These are phyloP conservation scores for Syzygium aqueum DNA, from an alignment of 345 rosid species.

Conservation along the genomic window DNA sequence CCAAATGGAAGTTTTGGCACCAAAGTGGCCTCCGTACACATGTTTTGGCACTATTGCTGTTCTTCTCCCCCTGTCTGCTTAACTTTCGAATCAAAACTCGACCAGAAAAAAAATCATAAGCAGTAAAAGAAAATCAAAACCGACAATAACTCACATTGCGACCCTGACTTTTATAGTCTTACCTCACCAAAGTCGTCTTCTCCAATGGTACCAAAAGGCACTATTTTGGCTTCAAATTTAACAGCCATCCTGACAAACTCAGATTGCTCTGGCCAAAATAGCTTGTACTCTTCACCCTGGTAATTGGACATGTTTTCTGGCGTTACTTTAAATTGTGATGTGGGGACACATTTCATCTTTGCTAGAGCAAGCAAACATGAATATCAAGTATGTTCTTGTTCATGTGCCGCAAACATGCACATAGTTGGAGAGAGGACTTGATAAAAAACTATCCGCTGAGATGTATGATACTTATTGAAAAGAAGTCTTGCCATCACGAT, in stretches of 20 bases:
- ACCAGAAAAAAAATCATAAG: background rate
- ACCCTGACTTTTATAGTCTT: conserved; percentile 2
- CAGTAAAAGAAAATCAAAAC: background rate
- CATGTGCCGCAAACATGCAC: background rate
- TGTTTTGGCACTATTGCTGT: no score
- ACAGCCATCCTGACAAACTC: conserved; percentile 88
- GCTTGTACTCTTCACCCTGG: conserved; percentile 75
- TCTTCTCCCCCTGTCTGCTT: background rate
- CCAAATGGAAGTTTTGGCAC: no score
- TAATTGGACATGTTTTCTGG: background rate
- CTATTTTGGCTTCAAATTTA: conserved; percentile 71
- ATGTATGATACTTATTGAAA: background rate
- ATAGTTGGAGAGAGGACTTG: background rate
- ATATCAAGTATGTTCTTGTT: background rate
- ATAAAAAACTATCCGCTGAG: background rate
- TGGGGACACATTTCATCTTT: background rate
- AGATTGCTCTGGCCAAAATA: conserved; percentile 68
- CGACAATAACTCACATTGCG: background rate
- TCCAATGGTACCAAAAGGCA: conserved; percentile 79
- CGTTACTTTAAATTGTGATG: background rate
- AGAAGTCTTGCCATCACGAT: background rate
- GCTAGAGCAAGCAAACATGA: background rate
- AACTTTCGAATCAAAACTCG: background rate
- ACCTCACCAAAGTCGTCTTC: conserved; percentile 68
- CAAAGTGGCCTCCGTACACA: no score